phyloP scores from a whole-genome alignment of 345 rosid genomes.

The Salix koriyanagi region DNA sequence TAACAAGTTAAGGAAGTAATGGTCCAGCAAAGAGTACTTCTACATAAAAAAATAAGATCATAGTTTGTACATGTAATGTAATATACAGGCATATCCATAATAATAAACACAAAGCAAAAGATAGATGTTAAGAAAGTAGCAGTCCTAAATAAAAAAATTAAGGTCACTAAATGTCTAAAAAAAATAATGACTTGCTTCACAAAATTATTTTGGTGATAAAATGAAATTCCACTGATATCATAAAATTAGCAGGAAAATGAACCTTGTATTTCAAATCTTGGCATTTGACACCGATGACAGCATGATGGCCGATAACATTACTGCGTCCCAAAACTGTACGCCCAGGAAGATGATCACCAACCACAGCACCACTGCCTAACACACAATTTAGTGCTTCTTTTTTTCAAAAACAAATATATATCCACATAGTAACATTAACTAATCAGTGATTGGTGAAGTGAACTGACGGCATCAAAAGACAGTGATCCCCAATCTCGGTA shows the following conservation, averaged over 20 bases:
- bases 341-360: slow-evolving; percentile 90
- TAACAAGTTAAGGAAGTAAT: too few relatives aligned
- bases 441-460: neutral
- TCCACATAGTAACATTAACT: neutral
- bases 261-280: slow-evolving; percentile 94
- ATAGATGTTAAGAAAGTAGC: neutral
- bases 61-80: too few relatives aligned
- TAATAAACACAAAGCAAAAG: too few relatives aligned
- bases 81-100: too few relatives aligned
- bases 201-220: too few relatives aligned
- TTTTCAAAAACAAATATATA: neutral
- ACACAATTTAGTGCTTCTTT: neutral
- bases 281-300: slow-evolving; percentile 84
- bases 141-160: neutral
- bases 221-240: too few relatives aligned
- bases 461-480: slow-evolving; percentile 80
- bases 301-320: slow-evolving; percentile 73
- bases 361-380: slow-evolving; percentile 88
- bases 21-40: too few relatives aligned
- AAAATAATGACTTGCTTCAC: too few relatives aligned
- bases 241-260: neutral
- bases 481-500: slow-evolving; percentile 62
- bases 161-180: neutral
- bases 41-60: too few relatives aligned
- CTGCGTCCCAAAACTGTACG: slow-evolving; percentile 55